Evolutionary conservation across 2,329 filamentous ascomycete species (phyloP), one percentile per base, ranked within the genome.

Genomic region (Trichoderma koningiopsis): DNA sequence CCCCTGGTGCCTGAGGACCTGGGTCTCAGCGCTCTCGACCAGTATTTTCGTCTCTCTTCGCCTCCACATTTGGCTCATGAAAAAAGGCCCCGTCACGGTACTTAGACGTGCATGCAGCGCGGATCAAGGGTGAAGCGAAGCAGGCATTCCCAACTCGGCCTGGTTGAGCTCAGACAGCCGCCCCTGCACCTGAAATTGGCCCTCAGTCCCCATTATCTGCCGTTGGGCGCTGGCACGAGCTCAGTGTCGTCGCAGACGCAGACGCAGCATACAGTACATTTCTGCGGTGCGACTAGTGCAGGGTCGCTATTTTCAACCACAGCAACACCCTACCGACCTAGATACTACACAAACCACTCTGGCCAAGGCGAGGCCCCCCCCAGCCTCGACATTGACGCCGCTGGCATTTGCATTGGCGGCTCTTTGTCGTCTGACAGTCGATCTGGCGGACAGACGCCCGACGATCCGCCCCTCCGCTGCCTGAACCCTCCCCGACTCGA

Each of bases 391-490:
- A 29, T 43, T 59, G 22, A 35, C 57, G 31, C 53, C 29, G 24
- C 47, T 52, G 43, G 33, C 35, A 59, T 59, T 67, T 24, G 52
- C 63, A 27, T 31, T 49, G 53, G 47, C 64, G 55, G 47, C 40
- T 43, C 11, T 14, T 72, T 69, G 76, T 75, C 76, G 77, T 74
- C 70, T 24, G 33, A 40, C 35, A 67, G 68, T 71, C 56, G 69
- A 70, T 13, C 68, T 60, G 70, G 67, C 80, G 80, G 86, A 33
- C 55, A 40, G 57, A 59, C 33, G 33, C 68, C 68, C 70, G 68
- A 70, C 33, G 71, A 70, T 70, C 40, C 40, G 40, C 63, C 80
- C 81, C 85, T 86, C 84, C 84, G 84, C 80, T 86, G 80, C 82
- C 82, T 81, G 80, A 64, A 35, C 40, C 19, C 40, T 19, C 8